Percentiles rank a stretch among this genome's conserved stretches.
These are phyloP conservation scores for Pyronema domesticum DNA, from an alignment of 495 filamentous ascomycete species.

Conservation along the genomic window DNA sequence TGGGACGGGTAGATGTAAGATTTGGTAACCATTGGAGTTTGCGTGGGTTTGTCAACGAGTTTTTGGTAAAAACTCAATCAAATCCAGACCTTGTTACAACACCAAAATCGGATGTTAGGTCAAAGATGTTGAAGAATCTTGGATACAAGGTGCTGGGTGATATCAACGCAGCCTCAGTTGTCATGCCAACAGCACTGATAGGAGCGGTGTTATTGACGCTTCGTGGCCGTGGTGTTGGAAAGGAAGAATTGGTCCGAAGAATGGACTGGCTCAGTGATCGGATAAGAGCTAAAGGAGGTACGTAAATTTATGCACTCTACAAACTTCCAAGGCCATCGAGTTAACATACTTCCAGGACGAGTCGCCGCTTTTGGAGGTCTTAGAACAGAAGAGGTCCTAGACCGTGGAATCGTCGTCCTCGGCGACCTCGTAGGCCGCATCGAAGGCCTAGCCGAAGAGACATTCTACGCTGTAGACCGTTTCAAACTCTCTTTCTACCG, in stretches of 20 bases:
- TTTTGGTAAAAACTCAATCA: neutral
- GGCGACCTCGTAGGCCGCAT: slow-evolving; percentile 72
- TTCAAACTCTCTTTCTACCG: slow-evolving; percentile 96
- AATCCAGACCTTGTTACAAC: slow-evolving; percentile 26
- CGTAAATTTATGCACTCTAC: neutral
- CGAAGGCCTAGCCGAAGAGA: slow-evolving; percentile 63
- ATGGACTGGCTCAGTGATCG: slow-evolving; percentile 79
- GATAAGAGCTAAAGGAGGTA: slow-evolving; percentile 58
- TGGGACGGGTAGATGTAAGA: slow-evolving; percentile 84
- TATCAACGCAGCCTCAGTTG: slow-evolving; percentile 88
- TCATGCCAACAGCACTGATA: slow-evolving; percentile 93
- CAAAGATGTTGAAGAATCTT: slow-evolving; percentile 58
- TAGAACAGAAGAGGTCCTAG: slow-evolving; percentile 62
- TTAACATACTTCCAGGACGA: slow-evolving; percentile 30
- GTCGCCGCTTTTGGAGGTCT: slow-evolving; percentile 82
- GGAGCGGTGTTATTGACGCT: slow-evolving; percentile 86
- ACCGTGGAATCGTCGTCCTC: slow-evolving; percentile 76
- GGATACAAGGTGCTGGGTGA: slow-evolving; percentile 83
- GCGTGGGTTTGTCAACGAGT: slow-evolving; percentile 37
- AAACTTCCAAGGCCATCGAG: neutral
- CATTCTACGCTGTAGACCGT: slow-evolving; percentile 81
- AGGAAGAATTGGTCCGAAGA: slow-evolving; percentile 62
- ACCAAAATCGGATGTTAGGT: slow-evolving; percentile 23
- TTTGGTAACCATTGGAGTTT: slow-evolving; percentile 94
- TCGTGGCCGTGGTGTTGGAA: slow-evolving; percentile 79